Evolutionary conservation across 164 flowering plant genomes (phyloP).

Genomic region (Protea cynaroides): DNA sequence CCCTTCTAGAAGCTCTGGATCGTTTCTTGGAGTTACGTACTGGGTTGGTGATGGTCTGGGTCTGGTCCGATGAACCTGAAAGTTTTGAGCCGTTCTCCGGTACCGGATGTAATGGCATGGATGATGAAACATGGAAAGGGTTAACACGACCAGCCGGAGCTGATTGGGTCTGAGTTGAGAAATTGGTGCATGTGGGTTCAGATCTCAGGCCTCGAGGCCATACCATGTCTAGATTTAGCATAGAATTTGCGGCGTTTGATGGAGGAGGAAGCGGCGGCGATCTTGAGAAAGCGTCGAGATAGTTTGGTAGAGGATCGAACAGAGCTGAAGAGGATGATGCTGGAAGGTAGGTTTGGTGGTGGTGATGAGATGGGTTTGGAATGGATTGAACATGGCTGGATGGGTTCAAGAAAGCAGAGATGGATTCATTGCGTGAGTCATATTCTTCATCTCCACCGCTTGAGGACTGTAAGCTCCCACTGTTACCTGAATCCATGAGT

Average conservation of each 20-base stretch:
- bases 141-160: slow-evolving; percentile 1
- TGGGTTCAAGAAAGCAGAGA: slow-evolving; percentile 30
- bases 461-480: slow-evolving; percentile 55
- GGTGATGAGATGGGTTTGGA: slow-evolving; percentile 5
- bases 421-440: slow-evolving; percentile 34
- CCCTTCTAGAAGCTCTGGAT: slow-evolving; percentile 63
- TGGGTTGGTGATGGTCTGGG: no score
- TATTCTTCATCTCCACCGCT: slow-evolving; percentile 61
- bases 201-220: slow-evolving; percentile 41
- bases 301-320: slow-evolving; percentile 34
- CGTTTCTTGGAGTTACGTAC: slow-evolving; percentile 50
- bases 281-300: slow-evolving; percentile 20
- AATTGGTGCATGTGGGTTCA: slow-evolving; percentile 15
- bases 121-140: slow-evolving; percentile 4
- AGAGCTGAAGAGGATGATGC: slow-evolving; percentile 5
- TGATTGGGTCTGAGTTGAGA: slow-evolving; percentile 1
- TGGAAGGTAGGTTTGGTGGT: slow-evolving; percentile 6
- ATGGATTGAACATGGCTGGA: slow-evolving; percentile 9
- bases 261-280: slow-evolving; percentile 11
- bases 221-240: slow-evolving; percentile 8
- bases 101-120: neutral
- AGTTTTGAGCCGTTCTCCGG: neutral
- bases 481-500: slow-evolving; percentile 72
- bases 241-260: slow-evolving; percentile 1
- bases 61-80: slow-evolving; percentile 10